phyloP scores from a whole-genome alignment of 1,139 yeast species.

The Suhomyces coccinellae region DNA sequence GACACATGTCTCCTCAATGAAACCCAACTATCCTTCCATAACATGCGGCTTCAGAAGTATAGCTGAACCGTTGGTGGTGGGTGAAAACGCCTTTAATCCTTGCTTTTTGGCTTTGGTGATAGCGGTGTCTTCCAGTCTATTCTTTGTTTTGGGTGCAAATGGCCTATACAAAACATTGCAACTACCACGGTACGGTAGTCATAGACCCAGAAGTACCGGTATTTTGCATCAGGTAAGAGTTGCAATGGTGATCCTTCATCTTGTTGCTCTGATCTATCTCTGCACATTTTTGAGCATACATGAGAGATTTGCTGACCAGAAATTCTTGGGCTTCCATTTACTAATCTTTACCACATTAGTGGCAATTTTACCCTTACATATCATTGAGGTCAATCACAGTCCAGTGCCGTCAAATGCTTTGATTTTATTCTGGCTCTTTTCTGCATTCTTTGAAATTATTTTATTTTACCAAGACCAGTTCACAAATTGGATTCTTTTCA shows the following conservation, averaged over 20 bases:
- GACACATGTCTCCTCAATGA: slow-evolving; percentile 1
- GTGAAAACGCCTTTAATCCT: slow-evolving; percentile 56
- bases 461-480: slow-evolving; percentile 32
- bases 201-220: slow-evolving; percentile 31
- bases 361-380: slow-evolving; percentile 42
- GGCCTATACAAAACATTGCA: slow-evolving; percentile 24
- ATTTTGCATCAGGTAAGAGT: slow-evolving; percentile 31
- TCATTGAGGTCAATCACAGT: slow-evolving; percentile 34
- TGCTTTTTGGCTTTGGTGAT: slow-evolving; percentile 45
- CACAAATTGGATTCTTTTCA: slow-evolving; percentile 28
- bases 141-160: slow-evolving; percentile 24
- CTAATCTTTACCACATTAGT: slow-evolving; percentile 17
- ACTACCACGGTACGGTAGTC: slow-evolving; percentile 20
- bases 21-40: slow-evolving; percentile 9
- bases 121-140: slow-evolving; percentile 16
- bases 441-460: slow-evolving; percentile 22
- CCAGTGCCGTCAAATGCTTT: slow-evolving; percentile 37
- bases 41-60: slow-evolving; percentile 11
- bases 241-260: slow-evolving; percentile 28
- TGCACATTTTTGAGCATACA: slow-evolving; percentile 22
- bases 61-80: slow-evolving; percentile 20
- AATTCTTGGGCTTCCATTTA: slow-evolving; percentile 24
- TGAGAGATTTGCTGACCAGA: slow-evolving; percentile 25
- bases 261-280: slow-evolving; percentile 23
- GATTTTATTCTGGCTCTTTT: slow-evolving; percentile 45